phyloP scores from a whole-genome alignment of 2,329 filamentous ascomycete genomes.

The Alternaria metachromatica region DNA sequence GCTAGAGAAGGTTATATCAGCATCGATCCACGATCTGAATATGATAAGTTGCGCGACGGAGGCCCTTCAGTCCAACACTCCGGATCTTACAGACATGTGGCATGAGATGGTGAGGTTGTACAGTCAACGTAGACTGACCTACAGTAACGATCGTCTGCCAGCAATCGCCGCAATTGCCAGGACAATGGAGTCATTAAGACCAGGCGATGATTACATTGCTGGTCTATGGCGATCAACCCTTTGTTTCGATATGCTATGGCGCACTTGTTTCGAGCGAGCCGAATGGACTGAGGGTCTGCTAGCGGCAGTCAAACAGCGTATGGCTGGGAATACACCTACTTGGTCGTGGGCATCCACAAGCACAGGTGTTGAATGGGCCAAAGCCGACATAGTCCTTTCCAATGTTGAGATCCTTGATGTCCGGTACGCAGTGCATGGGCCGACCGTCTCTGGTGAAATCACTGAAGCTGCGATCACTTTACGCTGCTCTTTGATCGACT shows the following conservation, averaged over 20 bases:
- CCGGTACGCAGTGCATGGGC: background rate
- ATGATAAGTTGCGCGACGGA: background rate
- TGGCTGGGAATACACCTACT: background rate
- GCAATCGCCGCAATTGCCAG: background rate
- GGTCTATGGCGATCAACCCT: background rate
- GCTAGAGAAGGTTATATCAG: background rate
- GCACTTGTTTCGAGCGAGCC: too few relatives aligned
- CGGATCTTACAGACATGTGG: background rate
- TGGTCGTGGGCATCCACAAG: background rate
- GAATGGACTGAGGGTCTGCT: too few relatives aligned
- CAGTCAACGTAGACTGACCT: background rate
- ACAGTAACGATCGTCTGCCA: background rate
- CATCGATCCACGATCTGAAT: background rate
- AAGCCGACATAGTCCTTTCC: background rate
- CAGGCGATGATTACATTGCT: background rate
- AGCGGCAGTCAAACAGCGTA: background rate
- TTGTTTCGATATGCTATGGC: background rate
- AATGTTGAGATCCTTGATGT: background rate
- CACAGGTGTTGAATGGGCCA: background rate
- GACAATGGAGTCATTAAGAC: background rate
- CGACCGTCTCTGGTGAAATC: background rate
- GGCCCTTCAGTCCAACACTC: background rate
- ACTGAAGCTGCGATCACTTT: background rate
- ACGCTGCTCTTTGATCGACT: background rate
- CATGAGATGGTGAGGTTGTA: background rate